phyloP scores from a whole-genome alignment of 2,329 filamentous ascomycete genomes.

The Pseudocercospora musae region DNA sequence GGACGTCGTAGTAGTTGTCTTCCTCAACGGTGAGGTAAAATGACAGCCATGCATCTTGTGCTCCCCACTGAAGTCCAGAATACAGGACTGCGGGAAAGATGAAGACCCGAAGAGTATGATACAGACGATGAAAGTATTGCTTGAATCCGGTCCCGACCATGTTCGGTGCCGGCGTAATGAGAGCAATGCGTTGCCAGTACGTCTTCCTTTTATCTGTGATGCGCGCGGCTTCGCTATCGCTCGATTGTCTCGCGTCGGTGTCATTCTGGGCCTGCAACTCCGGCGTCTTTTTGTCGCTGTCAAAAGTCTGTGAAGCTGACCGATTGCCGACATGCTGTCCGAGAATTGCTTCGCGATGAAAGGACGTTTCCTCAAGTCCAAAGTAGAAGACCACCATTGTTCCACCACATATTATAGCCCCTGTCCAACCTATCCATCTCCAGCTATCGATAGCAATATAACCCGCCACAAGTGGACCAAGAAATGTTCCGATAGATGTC shows the following conservation, averaged over 20 bases:
- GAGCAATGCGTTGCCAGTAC: constrained; percentile 54
- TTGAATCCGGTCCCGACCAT: constrained; percentile 52
- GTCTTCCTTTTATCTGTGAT: constrained; percentile 39
- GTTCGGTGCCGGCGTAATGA: constrained; percentile 57
- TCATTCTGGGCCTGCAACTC: not conserved
- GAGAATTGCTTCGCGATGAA: constrained; percentile 44
- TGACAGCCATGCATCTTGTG: constrained; percentile 58
- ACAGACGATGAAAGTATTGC: constrained; percentile 54
- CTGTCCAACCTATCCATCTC: constrained; percentile 55
- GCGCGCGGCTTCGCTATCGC: constrained; percentile 6
- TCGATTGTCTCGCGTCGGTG: constrained; percentile 5
- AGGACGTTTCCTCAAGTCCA: constrained; percentile 53
- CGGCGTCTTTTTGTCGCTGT: constrained; percentile 18
- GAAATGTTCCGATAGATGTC: constrained; percentile 55
- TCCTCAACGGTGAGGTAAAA: constrained; percentile 60
- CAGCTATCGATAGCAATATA: constrained; percentile 51
- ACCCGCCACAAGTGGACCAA: constrained; percentile 53
- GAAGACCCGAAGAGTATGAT: constrained; percentile 56
- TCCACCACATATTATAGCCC: constrained; percentile 48
- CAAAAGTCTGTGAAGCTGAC: not conserved
- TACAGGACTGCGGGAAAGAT: constrained; percentile 57
- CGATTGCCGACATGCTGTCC: constrained; percentile 24
- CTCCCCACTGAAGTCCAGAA: constrained; percentile 58
- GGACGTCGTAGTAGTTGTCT: constrained; percentile 52
- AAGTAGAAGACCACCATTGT: constrained; percentile 52